Percentiles rank a stretch among this genome's conserved stretches.
These are phyloP conservation scores for Coniferiporia weirii DNA, from an alignment of 1,284 basidiomycete genomes.

Conservation along the genomic window DNA sequence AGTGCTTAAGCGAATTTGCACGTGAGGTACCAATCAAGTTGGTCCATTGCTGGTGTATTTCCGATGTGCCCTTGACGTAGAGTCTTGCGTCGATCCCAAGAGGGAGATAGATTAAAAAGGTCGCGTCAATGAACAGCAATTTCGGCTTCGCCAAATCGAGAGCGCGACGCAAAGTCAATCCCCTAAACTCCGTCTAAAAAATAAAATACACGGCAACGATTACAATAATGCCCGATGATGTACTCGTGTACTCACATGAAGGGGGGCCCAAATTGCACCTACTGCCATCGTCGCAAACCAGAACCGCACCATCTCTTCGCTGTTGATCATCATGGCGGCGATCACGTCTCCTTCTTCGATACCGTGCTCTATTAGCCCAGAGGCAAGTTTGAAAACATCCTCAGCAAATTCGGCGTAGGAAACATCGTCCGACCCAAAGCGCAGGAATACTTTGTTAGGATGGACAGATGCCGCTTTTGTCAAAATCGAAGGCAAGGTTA, in stretches of 20 bases:
- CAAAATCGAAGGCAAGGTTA: neutral
- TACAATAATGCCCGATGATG: neutral
- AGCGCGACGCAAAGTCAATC: slow-evolving; percentile 1
- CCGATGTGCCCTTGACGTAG: slow-evolving; percentile 4
- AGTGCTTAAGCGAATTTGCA: neutral
- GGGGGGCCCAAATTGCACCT: slow-evolving; percentile 11
- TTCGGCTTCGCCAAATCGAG: slow-evolving; percentile 7
- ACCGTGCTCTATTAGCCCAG: neutral
- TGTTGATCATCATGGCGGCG: slow-evolving; percentile 13
- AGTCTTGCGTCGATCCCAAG: neutral
- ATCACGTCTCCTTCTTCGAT: slow-evolving; percentile 5
- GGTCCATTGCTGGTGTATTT: neutral
- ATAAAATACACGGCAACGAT: neutral
- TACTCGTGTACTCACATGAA: neutral
- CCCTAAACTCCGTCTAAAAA: slow-evolving; percentile 11
- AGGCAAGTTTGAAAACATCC: neutral
- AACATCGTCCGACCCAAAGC: slow-evolving; percentile 3
- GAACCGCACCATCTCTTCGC: slow-evolving; percentile 10
- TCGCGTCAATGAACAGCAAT: slow-evolving; percentile 5
- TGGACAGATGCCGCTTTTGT: neutral
- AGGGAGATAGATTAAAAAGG: neutral
- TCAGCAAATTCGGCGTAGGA: slow-evolving; percentile 1
- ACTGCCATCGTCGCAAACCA: slow-evolving; percentile 13
- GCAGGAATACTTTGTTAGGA: slow-evolving; percentile 5
- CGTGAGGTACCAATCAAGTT: neutral